phyloP scores from a whole-genome alignment of 345 rosid species.

The Populus euphratica region DNA sequence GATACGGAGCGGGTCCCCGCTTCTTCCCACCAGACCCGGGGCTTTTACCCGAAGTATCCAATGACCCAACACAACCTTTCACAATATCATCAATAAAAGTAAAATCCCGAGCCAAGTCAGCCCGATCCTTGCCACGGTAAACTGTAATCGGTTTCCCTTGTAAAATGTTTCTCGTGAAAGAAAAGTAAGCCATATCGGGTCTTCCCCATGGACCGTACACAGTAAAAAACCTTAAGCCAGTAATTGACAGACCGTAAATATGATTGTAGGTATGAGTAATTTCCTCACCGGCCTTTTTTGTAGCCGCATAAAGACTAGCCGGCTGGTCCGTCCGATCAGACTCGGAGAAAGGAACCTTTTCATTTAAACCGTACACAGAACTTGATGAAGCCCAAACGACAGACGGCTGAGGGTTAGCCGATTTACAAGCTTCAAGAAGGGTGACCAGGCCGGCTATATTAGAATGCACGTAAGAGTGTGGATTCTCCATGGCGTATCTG shows the following conservation, averaged over 20 bases:
- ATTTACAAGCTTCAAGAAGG: conserved; percentile 23
- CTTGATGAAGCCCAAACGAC: conserved; percentile 40
- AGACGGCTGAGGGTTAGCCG: conserved; percentile 36
- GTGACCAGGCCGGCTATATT: conserved; percentile 33
- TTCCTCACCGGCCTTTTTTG: conserved; percentile 43
- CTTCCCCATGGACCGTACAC: conserved; percentile 42
- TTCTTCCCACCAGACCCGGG: conserved; percentile 39
- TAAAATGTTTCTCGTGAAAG: conserved; percentile 33
- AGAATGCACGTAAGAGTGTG: conserved; percentile 30
- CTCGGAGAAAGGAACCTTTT: conserved; percentile 36
- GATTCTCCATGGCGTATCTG: conserved; percentile 41
- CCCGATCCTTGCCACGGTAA: conserved; percentile 28
- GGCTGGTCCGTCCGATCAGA: conserved; percentile 42
- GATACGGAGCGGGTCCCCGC: conserved; percentile 31
- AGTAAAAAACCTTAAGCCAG: conserved; percentile 36
- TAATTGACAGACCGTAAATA: conserved; percentile 37
- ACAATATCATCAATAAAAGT: conserved; percentile 40
- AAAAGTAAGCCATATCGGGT: conserved; percentile 42
- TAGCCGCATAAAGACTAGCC: conserved; percentile 37
- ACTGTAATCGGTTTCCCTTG: conserved; percentile 37
- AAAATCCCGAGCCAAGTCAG: conserved; percentile 36
- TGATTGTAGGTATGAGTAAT: conserved; percentile 37
- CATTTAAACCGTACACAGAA: conserved; percentile 36
- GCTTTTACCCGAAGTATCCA: conserved; percentile 36
- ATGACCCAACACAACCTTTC: conserved; percentile 32